Conservation (phyloP, 768 basidiomycete species). For the Asterophora lycoperdoides region DNA sequence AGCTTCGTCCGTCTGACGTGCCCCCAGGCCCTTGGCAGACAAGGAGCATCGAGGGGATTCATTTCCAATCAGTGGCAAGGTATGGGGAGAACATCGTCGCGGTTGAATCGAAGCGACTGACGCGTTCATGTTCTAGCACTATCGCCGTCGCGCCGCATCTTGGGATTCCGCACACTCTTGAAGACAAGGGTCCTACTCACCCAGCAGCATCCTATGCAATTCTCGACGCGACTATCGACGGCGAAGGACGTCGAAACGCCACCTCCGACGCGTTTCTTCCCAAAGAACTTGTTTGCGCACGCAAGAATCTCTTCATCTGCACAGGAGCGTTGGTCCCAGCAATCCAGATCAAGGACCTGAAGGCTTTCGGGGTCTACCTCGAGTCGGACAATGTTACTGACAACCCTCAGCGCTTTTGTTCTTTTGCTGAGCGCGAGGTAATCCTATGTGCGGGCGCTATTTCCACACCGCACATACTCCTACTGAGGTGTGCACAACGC, state of each 20-base stretch:
- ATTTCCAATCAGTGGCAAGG: slow-evolving; percentile 8
- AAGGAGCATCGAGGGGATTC: slow-evolving; percentile 3
- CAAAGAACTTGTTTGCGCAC: slow-evolving; percentile 4
- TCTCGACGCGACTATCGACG: slow-evolving; percentile 20
- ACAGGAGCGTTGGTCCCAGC: slow-evolving; percentile 17
- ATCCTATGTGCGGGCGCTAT: slow-evolving; percentile 37
- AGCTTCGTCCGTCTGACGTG: neutral
- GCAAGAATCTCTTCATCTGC: slow-evolving; percentile 20
- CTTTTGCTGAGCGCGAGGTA: slow-evolving; percentile 19
- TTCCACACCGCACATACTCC: slow-evolving; percentile 38
- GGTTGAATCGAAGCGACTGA: neutral
- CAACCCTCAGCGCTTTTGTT: neutral
- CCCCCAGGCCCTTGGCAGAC: slow-evolving; percentile 18
- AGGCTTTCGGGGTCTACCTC: neutral
- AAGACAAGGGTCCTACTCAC: slow-evolving; percentile 18
- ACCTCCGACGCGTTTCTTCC: slow-evolving; percentile 24
- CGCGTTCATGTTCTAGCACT: slow-evolving; percentile 3
- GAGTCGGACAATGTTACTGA: neutral
- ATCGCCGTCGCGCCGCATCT: slow-evolving; percentile 10
- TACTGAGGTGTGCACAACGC: slow-evolving; percentile 22
- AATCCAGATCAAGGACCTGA: slow-evolving; percentile 6
- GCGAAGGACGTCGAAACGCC: slow-evolving; percentile 15
- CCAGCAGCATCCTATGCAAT: slow-evolving; percentile 16
- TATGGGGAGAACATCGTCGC: neutral
- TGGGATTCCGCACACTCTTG: slow-evolving; percentile 17